Conservation (phyloP, 805 yeast genomes). For the Saccharomycopsis babjevae region DNA sequence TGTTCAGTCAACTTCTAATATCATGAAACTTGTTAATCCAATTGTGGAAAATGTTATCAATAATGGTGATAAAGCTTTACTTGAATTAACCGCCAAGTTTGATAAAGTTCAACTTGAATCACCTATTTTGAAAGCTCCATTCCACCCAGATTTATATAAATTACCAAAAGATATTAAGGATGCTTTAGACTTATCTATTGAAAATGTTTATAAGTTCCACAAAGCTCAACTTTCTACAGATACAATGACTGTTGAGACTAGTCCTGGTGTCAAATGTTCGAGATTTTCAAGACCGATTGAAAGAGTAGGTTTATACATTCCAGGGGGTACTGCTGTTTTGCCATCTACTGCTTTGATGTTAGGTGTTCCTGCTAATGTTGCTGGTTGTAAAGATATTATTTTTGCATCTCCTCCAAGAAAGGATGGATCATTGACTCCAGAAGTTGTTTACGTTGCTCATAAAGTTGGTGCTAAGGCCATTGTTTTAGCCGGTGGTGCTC, state of each 20-base stretch:
- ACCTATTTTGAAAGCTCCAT: constrained; percentile 84
- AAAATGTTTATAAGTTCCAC: constrained; percentile 85
- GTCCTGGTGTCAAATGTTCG: constrained; percentile 89
- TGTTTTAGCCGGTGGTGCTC: constrained; percentile 98
- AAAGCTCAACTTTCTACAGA: constrained; percentile 71
- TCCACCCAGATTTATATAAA: constrained; percentile 65
- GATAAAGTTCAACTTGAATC: constrained; percentile 67
- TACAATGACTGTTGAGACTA: constrained; percentile 75
- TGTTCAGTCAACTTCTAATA: constrained; percentile 87
- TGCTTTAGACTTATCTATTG: constrained; percentile 84
- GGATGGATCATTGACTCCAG: constrained; percentile 91
- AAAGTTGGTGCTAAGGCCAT: constrained; percentile 87
- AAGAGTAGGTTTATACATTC: constrained; percentile 89
- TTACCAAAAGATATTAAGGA: constrained; percentile 62
- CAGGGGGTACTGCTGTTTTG: constrained; percentile 97
- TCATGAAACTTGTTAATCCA: constrained; percentile 87
- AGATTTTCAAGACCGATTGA: constrained; percentile 94
- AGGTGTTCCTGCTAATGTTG: constrained; percentile 97
- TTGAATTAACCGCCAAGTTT: constrained; percentile 86
- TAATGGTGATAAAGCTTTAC: constrained; percentile 76
- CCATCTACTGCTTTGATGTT: constrained; percentile 98
- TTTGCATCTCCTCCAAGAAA: constrained; percentile 93
- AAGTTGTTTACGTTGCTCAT: constrained; percentile 94
- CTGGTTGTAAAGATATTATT: constrained; percentile 87
- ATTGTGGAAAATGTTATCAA: constrained; percentile 68